Evolutionary conservation across 2,329 filamentous ascomycete species (phyloP), one percentile per base, ranked within the genome.

Genomic region (Amauroascus verrucosus): DNA sequence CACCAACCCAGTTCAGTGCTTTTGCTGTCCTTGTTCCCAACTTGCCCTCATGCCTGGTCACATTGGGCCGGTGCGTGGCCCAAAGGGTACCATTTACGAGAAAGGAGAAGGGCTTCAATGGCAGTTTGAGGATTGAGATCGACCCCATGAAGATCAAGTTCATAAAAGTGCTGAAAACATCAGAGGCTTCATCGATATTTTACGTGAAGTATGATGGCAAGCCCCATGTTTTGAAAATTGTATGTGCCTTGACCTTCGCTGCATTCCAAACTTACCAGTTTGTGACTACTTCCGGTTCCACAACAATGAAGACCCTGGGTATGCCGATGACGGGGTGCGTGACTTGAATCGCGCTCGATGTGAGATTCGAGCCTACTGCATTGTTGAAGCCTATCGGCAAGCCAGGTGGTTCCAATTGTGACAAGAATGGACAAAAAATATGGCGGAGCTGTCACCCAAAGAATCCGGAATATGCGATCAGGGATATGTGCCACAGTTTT

Each of bases 341-440:
- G 55, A 58, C 37, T 51, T 58, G 53, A 57, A 58, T 43, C 49
- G 55, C 6, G 22, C 57, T 49, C 55, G 53, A 38, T 58, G 52
- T 20, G 53, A 58, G 44, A 58, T 58, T 18, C 38, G 53, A 13
- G 57, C 57, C 24, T 58, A 58, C 43, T 57, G 48, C 48, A 45
- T 49, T 16, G 54, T 58, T 35, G 77, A 1, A 77, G 74, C 13
- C 74, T 75, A 68, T 88, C 84, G n/a, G 83, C 82, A 33, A 86
- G 64, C 64, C 75, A 84, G 4, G 82, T 81, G 1, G 78, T 79
- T 8, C 63, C 60, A 55, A 88, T 75, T 43, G 81, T 84, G 20
- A 81, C 67, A 11, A 85, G 60, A 63, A 84, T 86, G 1, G 83
- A 77, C 14, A 85, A 66, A 60, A 88, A 80, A 65, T 84, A 87